phyloP scores from a whole-genome alignment of 306 rosid species.

The Glycine tomentella region DNA sequence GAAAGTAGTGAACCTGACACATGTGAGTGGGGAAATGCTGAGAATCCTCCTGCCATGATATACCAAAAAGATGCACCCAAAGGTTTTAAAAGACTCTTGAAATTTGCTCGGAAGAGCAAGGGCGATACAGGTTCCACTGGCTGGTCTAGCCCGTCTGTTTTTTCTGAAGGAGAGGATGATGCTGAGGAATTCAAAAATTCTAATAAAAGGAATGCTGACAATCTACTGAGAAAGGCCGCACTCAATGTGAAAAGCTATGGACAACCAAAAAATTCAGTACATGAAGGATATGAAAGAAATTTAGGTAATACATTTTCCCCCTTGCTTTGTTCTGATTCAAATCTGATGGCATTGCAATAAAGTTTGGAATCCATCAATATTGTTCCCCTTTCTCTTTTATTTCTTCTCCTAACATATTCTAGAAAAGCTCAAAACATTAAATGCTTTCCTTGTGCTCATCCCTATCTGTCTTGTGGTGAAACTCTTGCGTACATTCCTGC shows the following conservation, averaged over 20 bases:
- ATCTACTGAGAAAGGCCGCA: constrained; percentile 76
- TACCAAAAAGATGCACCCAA: constrained; percentile 93
- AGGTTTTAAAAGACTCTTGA: constrained; percentile 93
- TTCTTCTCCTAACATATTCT: neutral
- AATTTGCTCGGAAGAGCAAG: constrained; percentile 94
- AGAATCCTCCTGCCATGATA: constrained; percentile 81
- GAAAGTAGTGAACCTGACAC: constrained; percentile 86
- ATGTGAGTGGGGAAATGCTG: constrained; percentile 94
- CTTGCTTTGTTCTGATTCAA: constrained; percentile 19
- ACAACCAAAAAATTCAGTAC: constrained; percentile 66
- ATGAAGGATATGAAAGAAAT: constrained; percentile 62
- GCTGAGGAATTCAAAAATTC: constrained; percentile 66
- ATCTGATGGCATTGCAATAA: constrained; percentile 16
- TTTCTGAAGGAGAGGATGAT: constrained; percentile 98
- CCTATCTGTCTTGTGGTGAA: too few relatives aligned
- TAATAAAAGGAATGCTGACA: constrained; percentile 69
- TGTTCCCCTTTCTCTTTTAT: neutral
- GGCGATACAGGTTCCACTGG: constrained; percentile 78
- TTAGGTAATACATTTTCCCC: constrained; percentile 58
- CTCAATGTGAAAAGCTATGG: constrained; percentile 70
- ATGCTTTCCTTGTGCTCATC: too few relatives aligned
- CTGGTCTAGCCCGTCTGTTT: constrained; percentile 93
- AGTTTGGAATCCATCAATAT: neutral
- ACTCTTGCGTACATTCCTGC: too few relatives aligned
- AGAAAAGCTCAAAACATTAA: too few relatives aligned